phyloP scores from a whole-genome alignment of 768 basidiomycete species.

The Collybiopsis confluens region DNA sequence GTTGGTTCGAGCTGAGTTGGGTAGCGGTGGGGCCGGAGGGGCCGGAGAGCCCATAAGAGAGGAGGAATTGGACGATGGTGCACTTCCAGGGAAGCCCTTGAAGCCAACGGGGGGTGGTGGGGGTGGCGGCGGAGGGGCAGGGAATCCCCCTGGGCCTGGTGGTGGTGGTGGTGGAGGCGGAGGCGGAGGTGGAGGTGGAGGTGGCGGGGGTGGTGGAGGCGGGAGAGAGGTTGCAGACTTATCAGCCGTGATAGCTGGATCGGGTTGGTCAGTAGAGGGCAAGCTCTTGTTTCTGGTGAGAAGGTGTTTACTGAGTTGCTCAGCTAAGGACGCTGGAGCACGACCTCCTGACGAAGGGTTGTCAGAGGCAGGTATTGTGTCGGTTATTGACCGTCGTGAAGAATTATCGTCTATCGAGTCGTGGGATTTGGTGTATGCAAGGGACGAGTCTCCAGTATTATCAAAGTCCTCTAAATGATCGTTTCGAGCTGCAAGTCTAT shows the following conservation, averaged over 20 bases:
- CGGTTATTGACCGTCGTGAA: slow-evolving; percentile 36
- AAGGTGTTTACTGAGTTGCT: slow-evolving; percentile 59
- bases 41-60: slow-evolving; percentile 14
- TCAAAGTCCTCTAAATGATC: neutral
- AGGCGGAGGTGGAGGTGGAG: slow-evolving; percentile 9
- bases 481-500: slow-evolving; percentile 1
- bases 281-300: slow-evolving; percentile 42
- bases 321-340: slow-evolving; percentile 49
- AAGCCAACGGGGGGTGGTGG: slow-evolving; percentile 33
- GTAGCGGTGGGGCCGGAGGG: slow-evolving; percentile 31
- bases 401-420: slow-evolving; percentile 35
- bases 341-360: slow-evolving; percentile 29
- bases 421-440: neutral
- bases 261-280: slow-evolving; percentile 26
- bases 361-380: slow-evolving; percentile 51
- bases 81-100: slow-evolving; percentile 18
- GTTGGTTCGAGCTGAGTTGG: slow-evolving; percentile 15
- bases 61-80: slow-evolving; percentile 12
- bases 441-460: neutral
- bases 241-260: neutral
- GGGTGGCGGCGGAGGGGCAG: slow-evolving; percentile 32
- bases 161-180: slow-evolving; percentile 26
- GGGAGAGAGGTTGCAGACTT: no score
- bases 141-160: slow-evolving; percentile 17
- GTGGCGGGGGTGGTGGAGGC: slow-evolving; percentile 30